phyloP scores from a whole-genome alignment of 2,329 filamentous ascomycete genomes.

The Cytospora piceicola region DNA sequence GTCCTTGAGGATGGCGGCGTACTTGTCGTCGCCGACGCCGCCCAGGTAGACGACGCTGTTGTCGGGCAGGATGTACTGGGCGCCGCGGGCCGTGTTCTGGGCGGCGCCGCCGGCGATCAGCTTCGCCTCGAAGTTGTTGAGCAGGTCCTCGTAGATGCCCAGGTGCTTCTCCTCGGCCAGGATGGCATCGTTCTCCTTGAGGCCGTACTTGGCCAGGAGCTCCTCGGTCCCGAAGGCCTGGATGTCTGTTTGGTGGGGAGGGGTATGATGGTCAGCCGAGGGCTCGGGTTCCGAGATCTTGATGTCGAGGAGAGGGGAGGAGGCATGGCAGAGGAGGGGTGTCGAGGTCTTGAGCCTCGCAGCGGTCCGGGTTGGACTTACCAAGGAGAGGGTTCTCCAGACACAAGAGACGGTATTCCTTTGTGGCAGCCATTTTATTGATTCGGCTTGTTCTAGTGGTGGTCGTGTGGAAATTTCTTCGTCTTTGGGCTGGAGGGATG shows the following conservation, averaged over 20 bases:
- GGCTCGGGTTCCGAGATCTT: conserved; percentile 15
- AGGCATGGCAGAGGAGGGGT: not conserved
- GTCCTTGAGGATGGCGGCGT: conserved; percentile 83
- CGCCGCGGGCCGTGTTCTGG: conserved; percentile 95
- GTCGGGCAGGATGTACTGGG: conserved; percentile 89
- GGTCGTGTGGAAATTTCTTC: conserved; percentile 31
- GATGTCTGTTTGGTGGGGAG: conserved; percentile 66
- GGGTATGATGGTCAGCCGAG: conserved; percentile 7
- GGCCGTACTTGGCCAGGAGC: conserved; percentile 86
- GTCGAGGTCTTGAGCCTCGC: conserved; percentile 29
- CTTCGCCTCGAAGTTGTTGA: conserved; percentile 90
- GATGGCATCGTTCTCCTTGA: conserved; percentile 97
- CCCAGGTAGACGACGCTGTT: conserved; percentile 94
- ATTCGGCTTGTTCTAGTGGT: conserved; percentile 31
- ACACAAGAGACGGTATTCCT: conserved; percentile 88
- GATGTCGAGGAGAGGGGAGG: not conserved
- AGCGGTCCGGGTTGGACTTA: conserved; percentile 47
- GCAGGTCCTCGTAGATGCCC: conserved; percentile 88
- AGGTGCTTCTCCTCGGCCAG: conserved; percentile 92
- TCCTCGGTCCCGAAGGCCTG: conserved; percentile 82
- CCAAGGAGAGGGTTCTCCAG: conserved; percentile 97
- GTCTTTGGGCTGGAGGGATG: conserved; percentile 35
- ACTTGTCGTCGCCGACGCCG: conserved; percentile 94
- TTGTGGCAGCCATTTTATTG: conserved; percentile 68
- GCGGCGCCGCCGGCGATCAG: conserved; percentile 95